These are phyloP conservation scores for Lipomyces orientalis DNA, from an alignment of 805 yeast species.

Conservation along the genomic window DNA sequence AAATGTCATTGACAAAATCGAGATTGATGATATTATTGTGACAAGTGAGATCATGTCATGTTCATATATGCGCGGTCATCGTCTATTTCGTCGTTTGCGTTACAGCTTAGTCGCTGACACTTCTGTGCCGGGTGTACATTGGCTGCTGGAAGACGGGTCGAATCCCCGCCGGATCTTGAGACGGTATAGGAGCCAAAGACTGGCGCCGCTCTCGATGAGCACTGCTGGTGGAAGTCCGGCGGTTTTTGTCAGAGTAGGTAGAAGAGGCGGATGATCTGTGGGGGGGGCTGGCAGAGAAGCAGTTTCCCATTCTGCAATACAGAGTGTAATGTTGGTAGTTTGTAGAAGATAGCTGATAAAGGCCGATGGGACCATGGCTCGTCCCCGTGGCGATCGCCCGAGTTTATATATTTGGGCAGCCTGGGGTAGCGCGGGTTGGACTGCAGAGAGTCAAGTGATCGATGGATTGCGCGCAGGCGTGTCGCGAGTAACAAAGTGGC, in stretches of 20 bases:
- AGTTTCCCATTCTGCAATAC: slow-evolving; percentile 27
- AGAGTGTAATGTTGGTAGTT: background rate
- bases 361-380: background rate
- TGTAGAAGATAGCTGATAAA: background rate
- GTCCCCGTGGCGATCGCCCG: background rate
- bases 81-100: background rate
- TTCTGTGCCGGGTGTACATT: slow-evolving; percentile 15
- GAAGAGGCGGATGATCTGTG: slow-evolving; percentile 7
- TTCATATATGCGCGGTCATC: background rate
- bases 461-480: background rate
- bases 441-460: background rate
- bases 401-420: background rate
- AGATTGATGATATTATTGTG: no score
- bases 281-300: slow-evolving; percentile 15
- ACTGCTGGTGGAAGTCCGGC: slow-evolving; percentile 14
- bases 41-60: background rate
- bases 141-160: slow-evolving; percentile 28
- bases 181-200: slow-evolving; percentile 33
- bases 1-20: background rate
- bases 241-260: slow-evolving; percentile 3
- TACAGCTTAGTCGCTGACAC: background rate
- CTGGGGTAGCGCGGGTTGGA: background rate
- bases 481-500: background rate
- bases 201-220: slow-evolving; percentile 19
- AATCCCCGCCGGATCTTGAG: slow-evolving; percentile 21